Evolutionary conservation across 139 green algal genomes (phyloP).

Genomic region (Picochlorum sp.): DNA sequence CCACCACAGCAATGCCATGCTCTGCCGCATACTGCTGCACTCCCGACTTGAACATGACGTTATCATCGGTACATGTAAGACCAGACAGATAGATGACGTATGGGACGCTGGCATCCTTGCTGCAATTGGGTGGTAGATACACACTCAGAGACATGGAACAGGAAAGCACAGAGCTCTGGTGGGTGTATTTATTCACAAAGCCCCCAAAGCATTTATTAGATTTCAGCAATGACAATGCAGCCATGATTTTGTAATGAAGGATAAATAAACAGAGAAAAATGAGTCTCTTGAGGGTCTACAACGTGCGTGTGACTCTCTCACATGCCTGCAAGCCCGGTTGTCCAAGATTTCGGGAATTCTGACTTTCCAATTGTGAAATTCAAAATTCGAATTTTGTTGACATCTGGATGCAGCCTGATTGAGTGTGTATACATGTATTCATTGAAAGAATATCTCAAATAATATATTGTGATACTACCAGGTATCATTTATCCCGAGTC

Average conservation of each 20-base stretch:
- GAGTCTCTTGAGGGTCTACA: too few species aligned
- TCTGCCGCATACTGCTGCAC: conserved; percentile 56
- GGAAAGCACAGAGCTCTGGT: conserved; percentile 44
- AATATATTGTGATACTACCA: too few species aligned
- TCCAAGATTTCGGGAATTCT: too few species aligned
- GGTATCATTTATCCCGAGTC: too few species aligned
- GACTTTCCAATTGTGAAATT: conserved; percentile 2
- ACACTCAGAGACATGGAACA: conserved; percentile 78
- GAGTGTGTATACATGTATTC: neutral
- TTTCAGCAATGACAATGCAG: too few species aligned
- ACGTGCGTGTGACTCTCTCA: too few species aligned
- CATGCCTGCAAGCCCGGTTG: too few species aligned
- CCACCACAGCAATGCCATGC: conserved; percentile 66
- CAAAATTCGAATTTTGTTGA: neutral
- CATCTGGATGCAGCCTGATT: neutral
- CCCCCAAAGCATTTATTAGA: conserved; percentile 37
- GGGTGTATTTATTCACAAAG: conserved; percentile 59
- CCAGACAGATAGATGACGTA: conserved; percentile 83
- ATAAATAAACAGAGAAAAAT: too few species aligned
- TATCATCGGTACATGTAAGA: conserved; percentile 92
- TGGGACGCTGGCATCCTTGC: conserved; percentile 21
- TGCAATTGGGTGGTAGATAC: conserved; percentile 37
- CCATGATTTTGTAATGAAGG: too few species aligned
- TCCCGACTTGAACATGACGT: conserved; percentile 77
- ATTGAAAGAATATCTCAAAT: neutral